A percentile compares a stretch with the other conserved stretches of the same genome.
These are phyloP conservation scores for Haemoproteus tartakovskyi DNA, from an alignment of 169 alveolate species.

Conservation along the genomic window DNA sequence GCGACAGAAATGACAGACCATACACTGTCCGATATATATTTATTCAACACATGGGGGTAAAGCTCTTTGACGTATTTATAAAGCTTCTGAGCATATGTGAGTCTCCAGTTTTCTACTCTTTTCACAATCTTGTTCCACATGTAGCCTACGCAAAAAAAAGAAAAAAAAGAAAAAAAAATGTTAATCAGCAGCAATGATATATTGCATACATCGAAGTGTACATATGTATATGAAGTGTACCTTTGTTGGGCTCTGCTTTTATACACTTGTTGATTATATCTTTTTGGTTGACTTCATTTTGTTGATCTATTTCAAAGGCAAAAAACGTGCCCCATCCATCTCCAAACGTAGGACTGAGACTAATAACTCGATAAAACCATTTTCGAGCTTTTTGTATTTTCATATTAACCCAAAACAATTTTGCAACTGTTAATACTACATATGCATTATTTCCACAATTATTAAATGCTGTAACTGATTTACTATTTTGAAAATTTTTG, in stretches of 20 bases:
- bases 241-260: conserved; percentile 82
- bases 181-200: neutral
- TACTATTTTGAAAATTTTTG: conserved; percentile 77
- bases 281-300: conserved; percentile 75
- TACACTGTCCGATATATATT: conserved; percentile 27
- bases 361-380: conserved; percentile 92
- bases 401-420: conserved; percentile 88
- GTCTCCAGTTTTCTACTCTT: conserved; percentile 79
- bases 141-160: conserved; percentile 64
- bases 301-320: conserved; percentile 89
- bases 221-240: conserved; percentile 4
- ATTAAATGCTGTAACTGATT: conserved; percentile 90
- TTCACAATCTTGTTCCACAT: conserved; percentile 81
- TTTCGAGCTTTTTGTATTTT: conserved; percentile 91
- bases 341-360: conserved; percentile 88
- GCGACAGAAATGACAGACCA: conserved; percentile 40
- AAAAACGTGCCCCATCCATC: conserved; percentile 94
- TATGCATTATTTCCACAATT: conserved; percentile 91
- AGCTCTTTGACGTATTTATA: conserved; percentile 63
- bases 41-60: conserved; percentile 41
- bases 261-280: conserved; percentile 79
- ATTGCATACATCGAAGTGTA: neutral
- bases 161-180: neutral
- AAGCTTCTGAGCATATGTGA: conserved; percentile 72
- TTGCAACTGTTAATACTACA: conserved; percentile 90